Percentiles rank a stretch among this genome's conserved stretches.
phyloP scores from a whole-genome alignment of 176 grass and related monocot species.

The Secale cereale region DNA sequence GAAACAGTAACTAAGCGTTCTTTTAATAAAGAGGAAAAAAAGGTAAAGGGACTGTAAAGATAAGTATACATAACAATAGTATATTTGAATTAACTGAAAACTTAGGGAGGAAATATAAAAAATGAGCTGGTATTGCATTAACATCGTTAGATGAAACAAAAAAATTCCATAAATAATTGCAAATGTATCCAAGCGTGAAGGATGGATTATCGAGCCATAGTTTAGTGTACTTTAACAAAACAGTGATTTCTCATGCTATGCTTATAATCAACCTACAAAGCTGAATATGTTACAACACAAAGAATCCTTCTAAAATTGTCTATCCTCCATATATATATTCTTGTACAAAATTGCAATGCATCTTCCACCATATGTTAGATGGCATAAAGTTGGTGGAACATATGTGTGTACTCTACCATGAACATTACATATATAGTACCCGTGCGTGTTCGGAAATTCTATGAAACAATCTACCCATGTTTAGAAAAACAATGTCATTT shows the following conservation, averaged over 20 bases:
- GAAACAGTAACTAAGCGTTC: slow-evolving; percentile 30
- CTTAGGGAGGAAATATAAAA: background rate
- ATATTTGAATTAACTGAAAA: slow-evolving; percentile 2
- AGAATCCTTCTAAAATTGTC: background rate
- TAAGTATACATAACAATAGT: background rate
- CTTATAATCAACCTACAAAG: background rate
- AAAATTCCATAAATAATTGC: background rate
- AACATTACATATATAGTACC: background rate
- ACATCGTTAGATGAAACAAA: background rate
- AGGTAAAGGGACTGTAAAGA: slow-evolving; percentile 20
- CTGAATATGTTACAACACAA: background rate
- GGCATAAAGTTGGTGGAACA: background rate
- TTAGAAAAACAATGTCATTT: background rate
- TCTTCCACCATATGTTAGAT: background rate
- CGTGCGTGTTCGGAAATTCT: background rate
- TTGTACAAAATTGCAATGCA: background rate
- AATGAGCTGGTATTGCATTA: background rate
- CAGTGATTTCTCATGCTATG: background rate
- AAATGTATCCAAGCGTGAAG: background rate
- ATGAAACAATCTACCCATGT: background rate
- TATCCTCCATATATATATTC: background rate
- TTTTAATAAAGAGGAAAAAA: slow-evolving; percentile 37
- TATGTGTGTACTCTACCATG: background rate
- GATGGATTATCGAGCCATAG: background rate
- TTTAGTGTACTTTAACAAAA: background rate